Percentiles rank a stretch among this genome's conserved stretches.
phyloP scores from a whole-genome alignment of 345 rosid species.

The Brassica incana region DNA sequence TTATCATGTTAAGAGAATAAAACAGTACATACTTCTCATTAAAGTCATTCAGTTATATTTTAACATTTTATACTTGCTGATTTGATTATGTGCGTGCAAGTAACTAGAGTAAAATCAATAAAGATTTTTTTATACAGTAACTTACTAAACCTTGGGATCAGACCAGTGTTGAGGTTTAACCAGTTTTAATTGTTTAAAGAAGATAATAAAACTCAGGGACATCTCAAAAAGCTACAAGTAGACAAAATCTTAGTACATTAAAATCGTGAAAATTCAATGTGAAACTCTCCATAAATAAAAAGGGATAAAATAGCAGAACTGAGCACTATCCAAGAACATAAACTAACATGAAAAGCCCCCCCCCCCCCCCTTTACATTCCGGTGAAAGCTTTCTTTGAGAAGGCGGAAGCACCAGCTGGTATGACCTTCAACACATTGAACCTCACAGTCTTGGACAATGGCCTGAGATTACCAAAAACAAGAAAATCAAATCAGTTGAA shows the following conservation, averaged over 20 bases:
- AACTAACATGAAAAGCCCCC: too few relatives aligned
- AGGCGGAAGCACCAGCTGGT: slow-evolving; percentile 77
- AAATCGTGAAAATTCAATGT: background rate
- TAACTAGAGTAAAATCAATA: background rate
- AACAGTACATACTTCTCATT: too few relatives aligned
- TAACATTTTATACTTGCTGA: background rate
- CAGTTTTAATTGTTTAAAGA: background rate
- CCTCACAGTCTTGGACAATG: slow-evolving; percentile 75
- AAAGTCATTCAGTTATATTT: too few relatives aligned
- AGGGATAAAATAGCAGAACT: background rate
- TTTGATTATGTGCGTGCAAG: background rate
- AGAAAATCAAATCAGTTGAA: background rate
- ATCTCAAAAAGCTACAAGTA: background rate
- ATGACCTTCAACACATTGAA: slow-evolving; percentile 76
- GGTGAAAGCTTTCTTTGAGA: slow-evolving; percentile 71
- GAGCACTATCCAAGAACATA: background rate
- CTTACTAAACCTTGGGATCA: background rate
- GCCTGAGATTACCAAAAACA: slow-evolving; percentile 43
- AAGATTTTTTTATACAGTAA: background rate
- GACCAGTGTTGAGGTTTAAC: background rate
- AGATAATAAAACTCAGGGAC: background rate
- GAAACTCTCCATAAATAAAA: background rate
- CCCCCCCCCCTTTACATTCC: slow-evolving; percentile 45
- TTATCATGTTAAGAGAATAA: too few relatives aligned
- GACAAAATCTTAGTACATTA: background rate